Base-by-base conservation (phyloP, 805 yeast genomes). In the Vanderwaltozyma verrucispora region DNA sequence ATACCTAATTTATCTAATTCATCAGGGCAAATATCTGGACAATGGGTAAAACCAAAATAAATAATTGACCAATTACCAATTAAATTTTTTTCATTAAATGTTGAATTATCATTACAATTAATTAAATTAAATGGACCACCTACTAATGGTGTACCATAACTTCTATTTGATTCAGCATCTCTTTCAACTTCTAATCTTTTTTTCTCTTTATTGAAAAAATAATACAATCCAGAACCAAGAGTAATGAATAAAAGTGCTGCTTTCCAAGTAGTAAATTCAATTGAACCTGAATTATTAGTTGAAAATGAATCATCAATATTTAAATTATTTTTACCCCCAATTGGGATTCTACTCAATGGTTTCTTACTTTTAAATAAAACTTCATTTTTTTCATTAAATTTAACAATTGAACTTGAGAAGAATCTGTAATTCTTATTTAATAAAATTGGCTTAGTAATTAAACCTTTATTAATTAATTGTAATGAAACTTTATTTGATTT, bases 1-100 rank as follows among this genome's bases (percentile, higher is more conserved):
- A 65, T 69, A 4, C 95, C 89, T 55, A 92, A 70, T 55, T 89
- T 85, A 59, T 92, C 98, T 42, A 92, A 72, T 59, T 92, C 98
- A 60, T 92, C 98, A 10, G 98, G 98, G 62, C 98, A 92, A 37
- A 92, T 88, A 62, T 92, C 98, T 6, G 98, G 98, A 64, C 98
- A 92, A 63, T 88, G 88, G 4, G 96, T 83, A 66, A 92, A 92
- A 0, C 98, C 98, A 63, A 92, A 92, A 59, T 92, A 92, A n/a
- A 89, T 60, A 32, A 92, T 65, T 10, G 89, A 75, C 61, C 87
- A 92, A 56, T 75, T 80, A 25, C 88, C 92, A 44, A 72, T 62
- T 53, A 92, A 64, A 49, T 89, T 71, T 44, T 84, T 68, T 20
- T 86, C 77, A 1, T 96, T 86, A 60, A 92, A 92, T 15, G 57